phyloP scores from a whole-genome alignment of 2,329 filamentous ascomycete species.

The Exophiala oligosperma region DNA sequence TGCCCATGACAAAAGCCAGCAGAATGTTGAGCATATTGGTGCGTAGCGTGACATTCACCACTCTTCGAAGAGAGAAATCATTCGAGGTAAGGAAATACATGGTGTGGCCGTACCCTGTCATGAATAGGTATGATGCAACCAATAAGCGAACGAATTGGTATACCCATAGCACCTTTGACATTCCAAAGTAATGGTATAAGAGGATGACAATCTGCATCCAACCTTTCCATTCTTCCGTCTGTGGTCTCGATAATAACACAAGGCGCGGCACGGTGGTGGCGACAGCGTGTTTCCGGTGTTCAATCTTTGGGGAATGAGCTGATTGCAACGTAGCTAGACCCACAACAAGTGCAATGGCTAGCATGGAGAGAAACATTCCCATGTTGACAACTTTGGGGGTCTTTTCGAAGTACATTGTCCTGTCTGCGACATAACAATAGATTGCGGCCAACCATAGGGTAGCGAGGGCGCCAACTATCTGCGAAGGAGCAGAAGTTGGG shows the following conservation, averaged over 20 bases:
- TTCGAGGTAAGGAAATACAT: constrained; percentile 57
- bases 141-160: constrained; percentile 58
- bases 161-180: constrained; percentile 50
- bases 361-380: constrained; percentile 15
- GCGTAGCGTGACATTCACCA: constrained; percentile 56
- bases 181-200: constrained; percentile 60
- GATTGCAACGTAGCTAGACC: constrained; percentile 10
- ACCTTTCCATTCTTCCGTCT: constrained; percentile 67
- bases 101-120: constrained; percentile 63
- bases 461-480: background rate
- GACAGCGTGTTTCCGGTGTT: background rate
- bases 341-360: constrained; percentile 31
- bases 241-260: constrained; percentile 52
- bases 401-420: constrained; percentile 56
- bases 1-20: constrained; percentile 58
- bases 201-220: constrained; percentile 61
- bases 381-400: constrained; percentile 43
- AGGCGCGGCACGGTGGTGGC: no score
- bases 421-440: constrained; percentile 57
- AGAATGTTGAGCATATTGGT: constrained; percentile 57
- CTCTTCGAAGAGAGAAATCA: constrained; percentile 58
- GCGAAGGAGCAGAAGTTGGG: background rate
- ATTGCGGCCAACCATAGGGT: constrained; percentile 31
- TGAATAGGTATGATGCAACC: constrained; percentile 61
- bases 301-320: background rate